Evolutionary conservation across 306 rosid genomes (phyloP), one percentile per base, ranked within the genome.

Genomic region (Urtica urens): DNA sequence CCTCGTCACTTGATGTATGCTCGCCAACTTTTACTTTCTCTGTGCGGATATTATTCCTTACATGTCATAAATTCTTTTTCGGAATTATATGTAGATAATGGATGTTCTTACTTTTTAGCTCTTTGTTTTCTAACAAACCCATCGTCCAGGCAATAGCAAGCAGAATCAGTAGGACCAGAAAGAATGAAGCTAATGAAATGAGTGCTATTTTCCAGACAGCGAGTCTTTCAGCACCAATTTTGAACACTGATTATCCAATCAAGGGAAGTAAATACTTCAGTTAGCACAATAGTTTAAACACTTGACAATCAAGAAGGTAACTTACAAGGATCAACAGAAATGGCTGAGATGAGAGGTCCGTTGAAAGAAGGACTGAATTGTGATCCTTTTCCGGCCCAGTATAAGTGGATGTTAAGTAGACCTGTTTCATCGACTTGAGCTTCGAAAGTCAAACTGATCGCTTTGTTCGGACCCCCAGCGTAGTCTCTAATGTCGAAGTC

Each of bases 331-430:
- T 5, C 9, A 9, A 57, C 53, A 7, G 62, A 31, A 45, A 44
- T 57, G n/a, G 62, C 62, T 15, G 53, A 57, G 21, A 57, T 45
- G 5, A 57, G 34, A 22, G 62, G 62, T 10, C 62, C 62, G 23
- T 56, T 56, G 1, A 3, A 44, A 29, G 44, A 2, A 27, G 49
- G 28, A 2, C 13, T 3, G 4, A 2, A 5, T 2, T 1, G 1
- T 23, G 46, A 58, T 18, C 45, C 63, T 24, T 58, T 46, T 47
- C 46, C 54, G 23, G 23, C 22, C 63, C 54, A 58, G 31, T 58
- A 48, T 29, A 59, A 3, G 55, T 48, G 55, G 47, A 48, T 47
- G 14, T 45, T 18, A 27, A 45, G 24, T 13, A 46, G 12, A n/a
- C 22, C 26, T 0, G 13, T 12, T 11, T 31, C 25, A 1, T 50